phyloP scores from a whole-genome alignment of 176 grass and related monocot genomes.

The Bonia amplexicaulis region DNA sequence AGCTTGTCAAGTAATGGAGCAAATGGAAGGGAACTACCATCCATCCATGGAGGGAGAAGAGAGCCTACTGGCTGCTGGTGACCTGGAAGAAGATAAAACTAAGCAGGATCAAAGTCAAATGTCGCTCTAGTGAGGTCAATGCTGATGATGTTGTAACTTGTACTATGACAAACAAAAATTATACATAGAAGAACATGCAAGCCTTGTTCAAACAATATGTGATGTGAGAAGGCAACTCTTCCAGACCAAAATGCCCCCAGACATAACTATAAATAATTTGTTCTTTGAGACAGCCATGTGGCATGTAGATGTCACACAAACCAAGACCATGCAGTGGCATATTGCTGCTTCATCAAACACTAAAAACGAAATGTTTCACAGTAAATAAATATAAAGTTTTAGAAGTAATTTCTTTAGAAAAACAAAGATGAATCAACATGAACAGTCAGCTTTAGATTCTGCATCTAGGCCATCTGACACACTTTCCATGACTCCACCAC shows the following conservation, averaged over 20 bases:
- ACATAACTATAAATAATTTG: conserved; percentile 75
- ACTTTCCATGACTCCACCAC: conserved; percentile 94
- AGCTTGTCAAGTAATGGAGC: no score
- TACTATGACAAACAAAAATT: no score
- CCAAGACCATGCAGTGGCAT: conserved; percentile 71
- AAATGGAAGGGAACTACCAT: no score
- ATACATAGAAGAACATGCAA: no score
- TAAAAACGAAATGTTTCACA: conserved; percentile 22
- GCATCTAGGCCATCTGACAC: not conserved
- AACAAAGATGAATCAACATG: conserved; percentile 6
- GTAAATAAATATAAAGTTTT: not conserved
- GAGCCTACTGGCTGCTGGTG: no score
- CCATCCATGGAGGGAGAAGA: no score
- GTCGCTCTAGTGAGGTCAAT: no score
- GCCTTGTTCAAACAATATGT: no score
- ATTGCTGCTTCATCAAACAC: conserved; percentile 61
- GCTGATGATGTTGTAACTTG: no score
- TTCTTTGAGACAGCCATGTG: conserved; percentile 86
- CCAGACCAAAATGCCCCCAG: conserved; percentile 98
- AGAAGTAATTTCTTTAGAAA: not conserved
- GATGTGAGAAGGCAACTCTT: conserved; percentile 22
- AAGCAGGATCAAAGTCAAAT: no score
- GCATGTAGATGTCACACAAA: conserved; percentile 95
- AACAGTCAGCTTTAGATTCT: conserved; percentile 53
- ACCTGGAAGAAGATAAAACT: no score